Base-by-base conservation (phyloP, 192 early-diverging fungal genomes). In the Powellomyces hirtus region DNA sequence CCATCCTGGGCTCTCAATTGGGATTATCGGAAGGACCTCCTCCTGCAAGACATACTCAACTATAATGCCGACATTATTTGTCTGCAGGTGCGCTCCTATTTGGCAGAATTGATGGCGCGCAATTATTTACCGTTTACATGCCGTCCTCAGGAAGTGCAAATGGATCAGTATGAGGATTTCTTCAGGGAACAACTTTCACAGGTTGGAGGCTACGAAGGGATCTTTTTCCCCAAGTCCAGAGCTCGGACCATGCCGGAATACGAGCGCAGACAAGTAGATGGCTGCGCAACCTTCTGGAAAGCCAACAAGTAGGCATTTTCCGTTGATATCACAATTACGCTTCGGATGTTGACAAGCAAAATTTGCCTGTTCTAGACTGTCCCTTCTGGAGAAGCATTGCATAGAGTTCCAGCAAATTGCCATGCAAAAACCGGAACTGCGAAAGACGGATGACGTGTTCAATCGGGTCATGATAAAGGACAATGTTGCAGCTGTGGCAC, bases 381-480 rank as follows among this genome's bases (percentile, higher is more conserved):
- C 76, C 24, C 70, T 91, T 36, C 66, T 93, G 29, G 91, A 95
- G n/a, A 88, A 93, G 70, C 89, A 93, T 44, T 69, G 91, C 52
- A 83, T 98, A 26, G 97, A 98, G 79, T 98, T 94, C 82, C 93
- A 96, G 76, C 95, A 95, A 72, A 84, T 90, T 59, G 94, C 92
- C 11, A 85, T 96, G 75, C 86, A 88, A 58, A 77, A 91, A 67
- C 86, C 90, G 29, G 95, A 96, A 69, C 90, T 96, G 44, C 90
- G 91, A 44, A 89, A 93, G 74, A 89, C 88, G 37, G 95, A 93
- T 33, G 97, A 97, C 74, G 89, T 97, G 40, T 94, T 94, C 75
- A 96, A 98, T 74, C 90, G 97, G 29, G 93, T 98, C 18, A 96
- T 95, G 91, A 89, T 93, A 53, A 95, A 95, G 77, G 97, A 98